Evolutionary conservation across 163 green algal genomes (phyloP), one percentile per base, ranked within the genome.

Genomic region (Scenedesmus sp.): DNA sequence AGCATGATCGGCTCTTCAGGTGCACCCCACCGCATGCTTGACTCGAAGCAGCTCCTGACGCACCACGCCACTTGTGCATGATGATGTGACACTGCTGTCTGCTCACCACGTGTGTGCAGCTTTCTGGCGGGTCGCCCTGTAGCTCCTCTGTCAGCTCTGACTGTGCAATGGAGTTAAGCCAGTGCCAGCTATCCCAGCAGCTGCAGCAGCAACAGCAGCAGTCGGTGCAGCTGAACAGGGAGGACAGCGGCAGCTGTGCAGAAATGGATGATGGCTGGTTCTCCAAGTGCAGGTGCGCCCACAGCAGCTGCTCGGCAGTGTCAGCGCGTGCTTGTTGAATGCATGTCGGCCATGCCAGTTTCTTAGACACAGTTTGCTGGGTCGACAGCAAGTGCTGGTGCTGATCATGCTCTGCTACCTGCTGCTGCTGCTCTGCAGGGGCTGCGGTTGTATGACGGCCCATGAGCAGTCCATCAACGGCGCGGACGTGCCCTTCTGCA

Each of bases 371-470:
- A 0, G 22, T 70, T 22, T 33, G 56, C 22, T n/a, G 22, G 7
- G 3, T 18, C 7, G 7, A 4, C 65, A 76, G 65, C 65, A 35
- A 56, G 4, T 37, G 40, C 20, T 40, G 42, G 12, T 51, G 42
- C 6, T 59, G 42, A 6, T 43, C 35, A 22, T n/a, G n/a, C n/a
- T n/a, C n/a, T n/a, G n/a, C n/a, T n/a, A n/a, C n/a, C n/a, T n/a
- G n/a, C n/a, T n/a, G n/a, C n/a, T n/a, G n/a, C n/a, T n/a, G n/a
- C n/a, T n/a, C 16, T 83, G 79, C 87, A 86, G 88, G 37, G 88
- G 88, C n/a, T 92, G 88, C 46, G 88, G 88, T 30, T 83, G 88
- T 30, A 87, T 92, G 88, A 92, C 88, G 26, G 88, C 88, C 3
- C 61, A 92, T 37, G 88, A 92, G 56, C 43, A 87, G 79, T 3